Percentiles rank a stretch among this genome's conserved stretches.
Evolutionary conservation across 345 rosid species (phyloP).

Genomic region (Psidium friedrichsthalianum): DNA sequence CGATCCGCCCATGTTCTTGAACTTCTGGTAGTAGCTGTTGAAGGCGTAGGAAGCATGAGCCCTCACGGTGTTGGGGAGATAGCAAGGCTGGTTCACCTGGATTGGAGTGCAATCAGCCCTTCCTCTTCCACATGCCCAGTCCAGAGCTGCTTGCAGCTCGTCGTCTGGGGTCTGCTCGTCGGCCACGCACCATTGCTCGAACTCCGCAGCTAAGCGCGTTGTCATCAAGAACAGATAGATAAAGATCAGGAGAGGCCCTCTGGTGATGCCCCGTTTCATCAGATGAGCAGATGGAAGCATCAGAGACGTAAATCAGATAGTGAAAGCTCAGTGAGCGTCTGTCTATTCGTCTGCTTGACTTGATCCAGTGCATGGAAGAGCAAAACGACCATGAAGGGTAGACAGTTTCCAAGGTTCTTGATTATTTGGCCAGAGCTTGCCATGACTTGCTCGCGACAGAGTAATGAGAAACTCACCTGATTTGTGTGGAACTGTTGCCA

Average conservation of each 20-base stretch:
- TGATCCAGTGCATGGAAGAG: background rate
- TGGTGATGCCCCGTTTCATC: background rate
- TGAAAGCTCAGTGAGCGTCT: background rate
- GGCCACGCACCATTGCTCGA: constrained; percentile 73
- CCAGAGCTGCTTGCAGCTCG: constrained; percentile 47
- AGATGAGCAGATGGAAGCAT: background rate
- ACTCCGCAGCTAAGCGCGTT: constrained; percentile 24
- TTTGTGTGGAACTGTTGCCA: constrained; percentile 18
- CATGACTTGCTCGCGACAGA: background rate
- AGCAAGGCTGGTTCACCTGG: constrained; percentile 52
- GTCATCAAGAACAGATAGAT: background rate
- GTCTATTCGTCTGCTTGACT: background rate
- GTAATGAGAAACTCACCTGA: constrained; percentile 19
- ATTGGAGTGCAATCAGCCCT: constrained; percentile 59
- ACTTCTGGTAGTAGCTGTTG: constrained; percentile 60
- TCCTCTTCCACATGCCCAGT: constrained; percentile 66
- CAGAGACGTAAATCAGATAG: background rate
- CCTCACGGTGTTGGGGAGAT: constrained; percentile 49
- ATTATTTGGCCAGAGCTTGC: background rate
- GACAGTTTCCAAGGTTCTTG: background rate
- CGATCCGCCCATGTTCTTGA: constrained; percentile 56
- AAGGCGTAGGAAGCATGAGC: constrained; percentile 76
- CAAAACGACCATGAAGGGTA: background rate
- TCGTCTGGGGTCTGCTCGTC: constrained; percentile 64
- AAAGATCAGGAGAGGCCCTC: background rate